Conservation (phyloP, 75 land plant species). For the Pinus tabuliformis region DNA sequence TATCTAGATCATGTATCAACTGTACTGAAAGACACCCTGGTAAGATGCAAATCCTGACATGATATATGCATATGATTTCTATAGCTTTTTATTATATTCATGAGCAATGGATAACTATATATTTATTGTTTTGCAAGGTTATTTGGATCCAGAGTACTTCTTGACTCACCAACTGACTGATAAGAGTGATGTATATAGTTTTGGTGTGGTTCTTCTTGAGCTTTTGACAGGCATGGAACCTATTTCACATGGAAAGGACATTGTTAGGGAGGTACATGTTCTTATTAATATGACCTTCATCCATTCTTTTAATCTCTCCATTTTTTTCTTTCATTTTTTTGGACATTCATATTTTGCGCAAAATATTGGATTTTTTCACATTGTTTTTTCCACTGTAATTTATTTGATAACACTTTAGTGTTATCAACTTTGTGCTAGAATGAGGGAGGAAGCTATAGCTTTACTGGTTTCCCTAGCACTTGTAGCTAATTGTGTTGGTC, state of each 20-base stretch:
- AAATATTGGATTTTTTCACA: background rate
- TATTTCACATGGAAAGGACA: conserved; percentile 77
- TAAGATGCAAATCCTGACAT: conserved; percentile 21
- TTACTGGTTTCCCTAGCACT: conserved; percentile 16
- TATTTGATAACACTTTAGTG: background rate
- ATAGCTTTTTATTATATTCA: background rate
- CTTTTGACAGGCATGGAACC: conserved; percentile 89
- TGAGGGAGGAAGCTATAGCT: conserved; percentile 6
- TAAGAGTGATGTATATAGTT: conserved; percentile 98
- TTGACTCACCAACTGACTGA: conserved; percentile 83
- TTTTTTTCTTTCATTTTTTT: background rate
- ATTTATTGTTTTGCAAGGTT: conserved; percentile 53
- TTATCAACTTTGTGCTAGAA: background rate
- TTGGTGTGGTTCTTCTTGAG: conserved; percentile 90
- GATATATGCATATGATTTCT: background rate
- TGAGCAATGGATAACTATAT: conserved; percentile 11
- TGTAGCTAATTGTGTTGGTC: background rate
- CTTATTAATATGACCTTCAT: background rate
- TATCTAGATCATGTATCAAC: conserved; percentile 65
- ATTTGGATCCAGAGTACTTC: conserved; percentile 95
- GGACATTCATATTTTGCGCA: too few species aligned
- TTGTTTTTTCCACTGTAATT: background rate
- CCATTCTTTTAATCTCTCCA: background rate
- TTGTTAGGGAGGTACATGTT: conserved; percentile 81
- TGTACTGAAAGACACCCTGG: conserved; percentile 90